Conservation (phyloP, 257 asterid species). For the Gynochthodes officinalis region DNA sequence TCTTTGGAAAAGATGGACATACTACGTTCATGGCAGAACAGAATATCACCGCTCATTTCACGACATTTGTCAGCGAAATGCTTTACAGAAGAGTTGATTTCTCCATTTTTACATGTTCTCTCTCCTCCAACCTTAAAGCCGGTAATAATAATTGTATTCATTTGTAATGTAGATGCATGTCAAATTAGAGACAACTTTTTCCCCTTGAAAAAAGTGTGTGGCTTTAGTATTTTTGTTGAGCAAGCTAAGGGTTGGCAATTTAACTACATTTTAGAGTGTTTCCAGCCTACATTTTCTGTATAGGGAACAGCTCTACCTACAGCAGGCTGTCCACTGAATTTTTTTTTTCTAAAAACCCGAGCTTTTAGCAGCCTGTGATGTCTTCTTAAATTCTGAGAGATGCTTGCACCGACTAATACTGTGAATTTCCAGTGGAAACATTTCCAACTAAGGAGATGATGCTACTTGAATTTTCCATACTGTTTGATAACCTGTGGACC, state of each 20-base stretch:
- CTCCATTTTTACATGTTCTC: constrained; percentile 77
- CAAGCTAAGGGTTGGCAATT: not conserved
- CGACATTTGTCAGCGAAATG: constrained; percentile 84
- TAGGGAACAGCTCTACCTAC: not conserved
- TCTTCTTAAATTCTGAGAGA: not conserved
- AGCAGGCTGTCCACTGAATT: not conserved
- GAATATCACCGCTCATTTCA: constrained; percentile 70
- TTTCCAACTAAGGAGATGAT: not conserved
- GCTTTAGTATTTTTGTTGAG: not conserved
- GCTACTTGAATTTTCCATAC: not conserved
- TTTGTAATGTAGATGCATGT: not conserved
- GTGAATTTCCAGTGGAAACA: not conserved
- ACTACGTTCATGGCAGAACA: constrained; percentile 71
- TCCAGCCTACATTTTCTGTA: not conserved
- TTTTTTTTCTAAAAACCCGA: not conserved
- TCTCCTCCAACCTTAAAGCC: constrained; percentile 87
- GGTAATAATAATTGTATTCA: constrained; percentile 37
- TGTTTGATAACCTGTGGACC: not conserved
- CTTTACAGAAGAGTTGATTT: constrained; percentile 72
- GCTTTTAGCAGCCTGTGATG: not conserved
- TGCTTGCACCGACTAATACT: not conserved
- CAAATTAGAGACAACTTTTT: not conserved
- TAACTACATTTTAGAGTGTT: not conserved
- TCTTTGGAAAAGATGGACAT: constrained; percentile 72
- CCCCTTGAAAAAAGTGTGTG: not conserved